phyloP scores from a whole-genome alignment of 129 eudicot species.

The Flaveria robusta region DNA sequence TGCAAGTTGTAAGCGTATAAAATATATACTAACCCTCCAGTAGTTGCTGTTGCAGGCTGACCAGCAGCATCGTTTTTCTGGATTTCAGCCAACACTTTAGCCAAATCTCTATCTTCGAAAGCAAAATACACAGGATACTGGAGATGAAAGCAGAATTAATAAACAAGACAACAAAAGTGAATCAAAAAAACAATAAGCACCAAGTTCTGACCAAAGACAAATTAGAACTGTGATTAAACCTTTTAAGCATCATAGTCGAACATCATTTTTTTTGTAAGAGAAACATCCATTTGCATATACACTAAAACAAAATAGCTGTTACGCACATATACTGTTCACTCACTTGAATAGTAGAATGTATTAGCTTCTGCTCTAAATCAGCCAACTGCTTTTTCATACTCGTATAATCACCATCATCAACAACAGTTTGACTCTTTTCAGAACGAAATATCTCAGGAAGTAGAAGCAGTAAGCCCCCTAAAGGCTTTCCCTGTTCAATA shows the following conservation, averaged over 20 bases:
- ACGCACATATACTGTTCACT: conserved; percentile 37
- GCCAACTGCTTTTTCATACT: conserved; percentile 45
- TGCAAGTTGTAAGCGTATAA: conserved; percentile 17
- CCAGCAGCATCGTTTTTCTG: conserved; percentile 86
- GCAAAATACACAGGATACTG: conserved; percentile 99
- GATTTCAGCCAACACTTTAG: conserved; percentile 76
- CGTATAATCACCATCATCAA: conserved; percentile 40
- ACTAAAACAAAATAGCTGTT: neutral
- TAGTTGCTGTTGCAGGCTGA: conserved; percentile 97
- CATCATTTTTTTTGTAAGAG: neutral
- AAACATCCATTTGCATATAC: conserved; percentile 2
- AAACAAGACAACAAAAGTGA: conserved; percentile 11
- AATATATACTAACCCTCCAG: conserved; percentile 83
- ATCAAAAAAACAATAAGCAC: conserved; percentile 1
- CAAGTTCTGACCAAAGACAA: neutral
- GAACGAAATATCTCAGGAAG: conserved; percentile 70
- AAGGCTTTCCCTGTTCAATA: conserved; percentile 79
- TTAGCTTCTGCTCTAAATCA: conserved; percentile 71
- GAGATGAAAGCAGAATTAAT: conserved; percentile 25
- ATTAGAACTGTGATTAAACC: neutral
- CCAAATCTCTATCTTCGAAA: conserved; percentile 75
- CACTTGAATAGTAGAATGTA: conserved; percentile 78
- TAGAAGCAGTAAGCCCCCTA: conserved; percentile 84
- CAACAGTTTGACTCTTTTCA: conserved; percentile 39
- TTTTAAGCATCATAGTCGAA: conserved; percentile 21